Evolutionary conservation across 2,329 filamentous ascomycete genomes (phyloP).

Genomic region (Paraphoma chrysanthemicola): DNA sequence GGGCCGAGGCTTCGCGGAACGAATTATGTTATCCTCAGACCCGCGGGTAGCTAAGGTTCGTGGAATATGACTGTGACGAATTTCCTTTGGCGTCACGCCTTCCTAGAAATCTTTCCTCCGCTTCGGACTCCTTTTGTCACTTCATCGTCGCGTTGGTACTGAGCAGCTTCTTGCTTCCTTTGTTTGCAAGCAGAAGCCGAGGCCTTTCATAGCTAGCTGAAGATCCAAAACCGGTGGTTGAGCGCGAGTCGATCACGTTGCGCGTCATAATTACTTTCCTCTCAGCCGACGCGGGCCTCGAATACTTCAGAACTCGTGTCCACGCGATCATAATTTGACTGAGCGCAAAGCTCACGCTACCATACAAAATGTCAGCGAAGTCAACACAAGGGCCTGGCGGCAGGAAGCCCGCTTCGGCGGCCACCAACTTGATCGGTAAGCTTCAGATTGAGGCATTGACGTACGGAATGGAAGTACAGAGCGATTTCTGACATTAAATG

Average conservation of each 20-base stretch:
- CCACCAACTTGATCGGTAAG: constrained; percentile 89
- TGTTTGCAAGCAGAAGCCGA: constrained; percentile 24
- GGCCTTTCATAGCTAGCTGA: constrained; percentile 22
- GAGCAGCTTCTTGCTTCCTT: constrained; percentile 17
- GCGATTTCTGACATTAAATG: constrained; percentile 18
- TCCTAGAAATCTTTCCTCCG: constrained; percentile 9
- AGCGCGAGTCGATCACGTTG: constrained; percentile 11
- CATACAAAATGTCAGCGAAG: constrained; percentile 64
- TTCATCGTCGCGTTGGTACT: constrained; percentile 9
- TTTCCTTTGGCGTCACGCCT: constrained; percentile 8
- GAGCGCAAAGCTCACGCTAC: constrained; percentile 12
- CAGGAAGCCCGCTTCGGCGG: constrained; percentile 83
- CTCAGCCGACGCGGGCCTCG: background rate
- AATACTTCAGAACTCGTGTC: background rate
- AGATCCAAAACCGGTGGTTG: constrained; percentile 20
- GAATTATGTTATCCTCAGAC: constrained; percentile 35
- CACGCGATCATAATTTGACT: constrained; percentile 2
- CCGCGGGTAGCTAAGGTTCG: constrained; percentile 36
- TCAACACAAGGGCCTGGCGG: constrained; percentile 62
- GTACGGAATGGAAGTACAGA: background rate
- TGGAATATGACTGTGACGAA: constrained; percentile 34
- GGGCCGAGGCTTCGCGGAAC: constrained; percentile 43
- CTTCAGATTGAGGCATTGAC: constrained; percentile 12
- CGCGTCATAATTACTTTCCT: constrained; percentile 18
- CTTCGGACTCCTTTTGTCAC: constrained; percentile 7